Evolutionary conservation across 164 flowering plant genomes (phyloP), one percentile per base, ranked within the genome.

Genomic region (Magnolia kwangsiensis): DNA sequence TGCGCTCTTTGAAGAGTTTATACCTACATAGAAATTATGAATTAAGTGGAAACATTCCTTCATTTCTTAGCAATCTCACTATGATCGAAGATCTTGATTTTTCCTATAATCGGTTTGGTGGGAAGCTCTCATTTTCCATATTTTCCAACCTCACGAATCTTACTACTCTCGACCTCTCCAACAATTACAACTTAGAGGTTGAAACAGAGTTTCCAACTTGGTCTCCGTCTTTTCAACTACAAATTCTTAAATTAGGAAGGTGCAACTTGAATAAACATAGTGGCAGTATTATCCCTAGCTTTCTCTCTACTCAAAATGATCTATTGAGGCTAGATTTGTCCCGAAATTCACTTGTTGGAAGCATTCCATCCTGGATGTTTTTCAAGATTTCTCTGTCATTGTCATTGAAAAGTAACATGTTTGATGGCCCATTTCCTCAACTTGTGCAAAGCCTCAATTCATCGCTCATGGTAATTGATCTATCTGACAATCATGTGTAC

Each of bases 401-500:
- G 37, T 14, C 2, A 8, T 63, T 73, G 51, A 63, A 14, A 59
- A 19, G n/a, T 63, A 73, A 73, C 55, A 61, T 2, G 23, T 61
- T 73, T 1, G 4, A 8, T 29, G 75, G 75, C 37, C 23, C 23
- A 5, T 63, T 63, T 37, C 68, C 67, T 63, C 58, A 14, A 20
- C 69, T 5, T 11, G 1, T 19, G 10, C n/a, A 4, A n/a, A 49
- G 16, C 69, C 10, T 7, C 9, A 20, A 4, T 4, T 74, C 69
- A 21, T 0, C 1, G 8, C 66, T 49, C 3, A 5, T 0, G 0
- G 29, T 11, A 7, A 19, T 74, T 8, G 76, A 74, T 21, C 10
- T 73, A 24, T 73, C 75, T 63, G 75, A 61, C 70, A 74, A 74
- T 65, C n/a, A 74, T 21, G 9, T 74, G 49, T 19, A 63, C 8